phyloP scores from a whole-genome alignment of 345 rosid species.

The Raphanus sativus region DNA sequence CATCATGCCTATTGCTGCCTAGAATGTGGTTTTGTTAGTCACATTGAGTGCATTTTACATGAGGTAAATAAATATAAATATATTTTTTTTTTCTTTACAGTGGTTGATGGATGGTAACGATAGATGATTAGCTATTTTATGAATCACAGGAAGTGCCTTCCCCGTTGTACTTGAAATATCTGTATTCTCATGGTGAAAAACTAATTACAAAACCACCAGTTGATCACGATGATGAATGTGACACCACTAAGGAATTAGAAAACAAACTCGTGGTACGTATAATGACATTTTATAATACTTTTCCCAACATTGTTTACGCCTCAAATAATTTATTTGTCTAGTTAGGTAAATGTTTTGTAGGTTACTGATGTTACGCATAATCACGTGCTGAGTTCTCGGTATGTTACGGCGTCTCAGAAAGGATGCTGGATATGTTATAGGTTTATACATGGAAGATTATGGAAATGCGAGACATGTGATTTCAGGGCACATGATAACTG shows the following conservation, averaged over 20 bases:
- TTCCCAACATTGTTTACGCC: not conserved
- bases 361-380: not conserved
- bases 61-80: not conserved
- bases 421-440: not conserved
- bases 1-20: not conserved
- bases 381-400: not conserved
- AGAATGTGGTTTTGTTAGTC: not conserved
- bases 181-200: constrained; percentile 13
- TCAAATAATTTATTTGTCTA: not conserved
- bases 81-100: too few relatives aligned
- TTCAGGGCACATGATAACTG: not conserved
- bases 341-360: not conserved
- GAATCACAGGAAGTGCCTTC: not conserved
- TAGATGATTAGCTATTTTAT: not conserved
- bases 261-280: not conserved
- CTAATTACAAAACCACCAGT: not conserved
- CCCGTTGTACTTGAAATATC: constrained; percentile 16
- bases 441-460: not conserved
- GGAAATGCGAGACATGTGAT: not conserved
- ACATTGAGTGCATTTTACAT: not conserved
- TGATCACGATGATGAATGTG: not conserved
- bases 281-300: not conserved
- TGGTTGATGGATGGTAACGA: not conserved
- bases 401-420: not conserved
- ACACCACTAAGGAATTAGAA: not conserved